phyloP scores from a whole-genome alignment of 2,329 filamentous ascomycete species.

The Amauroascus niger region DNA sequence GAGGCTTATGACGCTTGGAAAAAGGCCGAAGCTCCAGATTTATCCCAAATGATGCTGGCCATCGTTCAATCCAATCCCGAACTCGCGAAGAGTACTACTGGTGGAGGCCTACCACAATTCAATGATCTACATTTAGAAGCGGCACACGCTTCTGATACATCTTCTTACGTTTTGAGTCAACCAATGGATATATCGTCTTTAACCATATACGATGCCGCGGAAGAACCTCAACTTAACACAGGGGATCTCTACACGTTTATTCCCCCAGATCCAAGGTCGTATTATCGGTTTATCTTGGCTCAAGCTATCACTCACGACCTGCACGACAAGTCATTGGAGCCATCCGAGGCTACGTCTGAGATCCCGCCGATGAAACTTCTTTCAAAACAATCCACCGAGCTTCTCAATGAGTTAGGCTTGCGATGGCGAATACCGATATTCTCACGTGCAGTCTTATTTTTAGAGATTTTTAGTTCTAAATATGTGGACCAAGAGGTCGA shows the following conservation, averaged over 20 bases:
- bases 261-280: constrained; percentile 69
- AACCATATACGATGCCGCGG: constrained; percentile 46
- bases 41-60: constrained; percentile 88
- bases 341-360: constrained; percentile 41
- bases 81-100: constrained; percentile 64
- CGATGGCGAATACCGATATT: constrained; percentile 84
- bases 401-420: constrained; percentile 73
- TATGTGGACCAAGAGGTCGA: constrained; percentile 74
- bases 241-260: constrained; percentile 73
- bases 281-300: constrained; percentile 72
- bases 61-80: constrained; percentile 80
- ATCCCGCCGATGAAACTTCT: constrained; percentile 45
- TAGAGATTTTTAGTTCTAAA: constrained; percentile 78
- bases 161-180: constrained; percentile 53
- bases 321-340: constrained; percentile 30
- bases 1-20: constrained; percentile 87
- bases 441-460: constrained; percentile 65
- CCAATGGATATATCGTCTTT: constrained; percentile 53
- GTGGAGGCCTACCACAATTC: constrained; percentile 49
- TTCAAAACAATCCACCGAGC: constrained; percentile 68
- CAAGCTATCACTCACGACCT: constrained; percentile 60
- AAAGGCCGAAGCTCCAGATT: constrained; percentile 72
- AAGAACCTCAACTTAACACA: constrained; percentile 30
- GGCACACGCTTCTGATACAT: constrained; percentile 37
- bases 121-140: constrained; percentile 35